phyloP scores from a whole-genome alignment of 352 stramenopile species.

The Discostella stelligera region DNA sequence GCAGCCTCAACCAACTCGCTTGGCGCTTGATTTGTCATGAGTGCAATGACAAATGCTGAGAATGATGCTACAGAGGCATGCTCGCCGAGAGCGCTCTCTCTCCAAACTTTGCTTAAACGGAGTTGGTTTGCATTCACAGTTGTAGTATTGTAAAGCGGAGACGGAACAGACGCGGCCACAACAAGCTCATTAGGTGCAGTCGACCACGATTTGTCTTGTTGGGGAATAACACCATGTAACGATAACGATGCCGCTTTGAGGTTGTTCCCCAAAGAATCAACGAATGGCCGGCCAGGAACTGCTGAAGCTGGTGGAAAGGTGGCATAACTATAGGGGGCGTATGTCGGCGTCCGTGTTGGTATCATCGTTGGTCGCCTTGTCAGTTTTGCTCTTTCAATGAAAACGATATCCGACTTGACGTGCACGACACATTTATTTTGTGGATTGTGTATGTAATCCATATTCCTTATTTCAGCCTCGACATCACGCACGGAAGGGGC shows the following conservation, averaged over 20 bases:
- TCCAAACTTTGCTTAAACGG: conserved; percentile 38
- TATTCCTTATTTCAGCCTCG: conserved; percentile 4
- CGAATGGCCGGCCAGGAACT: conserved; percentile 42
- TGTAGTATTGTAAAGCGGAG: conserved; percentile 5
- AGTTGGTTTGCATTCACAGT: background rate
- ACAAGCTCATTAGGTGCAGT: background rate
- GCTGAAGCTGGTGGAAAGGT: background rate
- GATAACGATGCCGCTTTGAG: conserved; percentile 15
- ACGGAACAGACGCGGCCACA: background rate
- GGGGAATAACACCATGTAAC: background rate
- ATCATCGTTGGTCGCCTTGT: background rate
- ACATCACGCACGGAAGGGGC: conserved; percentile 26
- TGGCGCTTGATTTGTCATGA: conserved; percentile 59
- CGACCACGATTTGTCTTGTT: background rate
- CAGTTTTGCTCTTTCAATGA: background rate
- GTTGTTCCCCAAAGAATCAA: conserved; percentile 33
- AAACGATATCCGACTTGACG: conserved; percentile 13
- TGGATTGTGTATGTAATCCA: background rate
- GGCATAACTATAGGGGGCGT: too few species aligned
- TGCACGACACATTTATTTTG: conserved; percentile 21
- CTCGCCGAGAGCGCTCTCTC: conserved; percentile 44
- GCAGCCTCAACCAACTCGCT: conserved; percentile 54
- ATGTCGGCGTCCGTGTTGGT: background rate
- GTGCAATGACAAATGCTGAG: conserved; percentile 53
- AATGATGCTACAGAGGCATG: conserved; percentile 58